Conservation (phyloP, 768 basidiomycete species). For the Leccinum barrowsii region DNA sequence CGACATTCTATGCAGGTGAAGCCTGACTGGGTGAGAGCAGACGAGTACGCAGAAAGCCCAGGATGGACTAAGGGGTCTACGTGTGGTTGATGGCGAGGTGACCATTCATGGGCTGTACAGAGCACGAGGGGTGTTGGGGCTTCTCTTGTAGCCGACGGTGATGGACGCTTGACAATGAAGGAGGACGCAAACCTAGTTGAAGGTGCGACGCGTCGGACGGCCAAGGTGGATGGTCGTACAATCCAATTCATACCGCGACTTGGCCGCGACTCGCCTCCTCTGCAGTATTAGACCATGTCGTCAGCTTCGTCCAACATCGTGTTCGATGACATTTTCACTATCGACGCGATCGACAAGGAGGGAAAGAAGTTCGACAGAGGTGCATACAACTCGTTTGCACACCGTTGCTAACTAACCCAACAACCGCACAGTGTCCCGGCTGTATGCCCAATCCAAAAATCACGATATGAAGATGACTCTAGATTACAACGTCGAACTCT, state of each 20-base stretch:
- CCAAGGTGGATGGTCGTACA: background rate
- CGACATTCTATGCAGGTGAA: constrained; percentile 43
- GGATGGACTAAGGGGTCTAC: background rate
- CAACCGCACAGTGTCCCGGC: constrained; percentile 72
- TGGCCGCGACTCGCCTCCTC: background rate
- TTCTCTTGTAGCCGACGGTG: constrained; percentile 41
- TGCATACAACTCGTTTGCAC: constrained; percentile 27
- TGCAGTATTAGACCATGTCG: constrained; percentile 39
- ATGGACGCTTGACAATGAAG: constrained; percentile 35
- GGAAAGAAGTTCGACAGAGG: constrained; percentile 99
- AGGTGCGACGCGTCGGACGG: background rate
- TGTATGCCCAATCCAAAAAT: constrained; percentile 86
- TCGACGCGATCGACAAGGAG: constrained; percentile 81
- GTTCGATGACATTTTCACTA: constrained; percentile 92
- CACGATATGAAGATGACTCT: constrained; percentile 90
- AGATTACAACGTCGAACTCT: constrained; percentile 92
- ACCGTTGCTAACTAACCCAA: constrained; percentile 11
- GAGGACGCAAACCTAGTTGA: constrained; percentile 22
- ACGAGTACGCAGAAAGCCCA: constrained; percentile 31
- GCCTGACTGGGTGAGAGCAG: constrained; percentile 44
- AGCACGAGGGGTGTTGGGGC: constrained; percentile 53
- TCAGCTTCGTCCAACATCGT: constrained; percentile 68
- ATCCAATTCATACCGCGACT: background rate
- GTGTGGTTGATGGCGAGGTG: constrained; percentile 30
- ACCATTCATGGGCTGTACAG: constrained; percentile 47